Percentiles rank a stretch among this genome's conserved stretches.
phyloP scores from a whole-genome alignment of 2,329 filamentous ascomycete genomes.

The Trichoderma lentiforme region DNA sequence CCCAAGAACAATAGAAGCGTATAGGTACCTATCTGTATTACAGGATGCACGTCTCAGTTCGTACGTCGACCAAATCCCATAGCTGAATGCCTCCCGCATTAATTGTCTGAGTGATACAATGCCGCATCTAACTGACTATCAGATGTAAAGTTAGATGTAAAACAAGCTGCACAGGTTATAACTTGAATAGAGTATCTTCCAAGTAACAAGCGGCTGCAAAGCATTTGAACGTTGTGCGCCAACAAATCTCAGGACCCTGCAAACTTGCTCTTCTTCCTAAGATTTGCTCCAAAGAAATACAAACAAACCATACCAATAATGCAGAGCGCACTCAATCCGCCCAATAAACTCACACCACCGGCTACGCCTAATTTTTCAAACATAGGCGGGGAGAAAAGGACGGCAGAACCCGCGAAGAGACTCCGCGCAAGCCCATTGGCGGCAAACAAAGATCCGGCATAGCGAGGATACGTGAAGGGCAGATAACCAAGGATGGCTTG shows the following conservation, averaged over 20 bases:
- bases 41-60: not conserved
- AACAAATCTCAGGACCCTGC: not conserved
- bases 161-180: not conserved
- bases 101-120: not conserved
- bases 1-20: not conserved
- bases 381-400: not conserved
- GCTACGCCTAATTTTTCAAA: not conserved
- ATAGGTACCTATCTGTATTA: not conserved
- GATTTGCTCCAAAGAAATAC: not conserved
- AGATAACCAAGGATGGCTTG: too few relatives aligned
- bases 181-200: fast-evolving
- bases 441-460: too few relatives aligned
- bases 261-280: not conserved
- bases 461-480: too few relatives aligned
- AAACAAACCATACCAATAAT: not conserved
- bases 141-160: not conserved
- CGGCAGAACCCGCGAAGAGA: not conserved
- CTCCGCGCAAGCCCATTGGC: not conserved
- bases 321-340: not conserved
- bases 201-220: not conserved
- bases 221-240: not conserved
- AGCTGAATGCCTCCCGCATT: not conserved
- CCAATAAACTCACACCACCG: not conserved
- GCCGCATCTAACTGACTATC: not conserved
- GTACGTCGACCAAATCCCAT: not conserved